phyloP scores from a whole-genome alignment of 768 basidiomycete genomes.

The Lyophyllum shimeji region DNA sequence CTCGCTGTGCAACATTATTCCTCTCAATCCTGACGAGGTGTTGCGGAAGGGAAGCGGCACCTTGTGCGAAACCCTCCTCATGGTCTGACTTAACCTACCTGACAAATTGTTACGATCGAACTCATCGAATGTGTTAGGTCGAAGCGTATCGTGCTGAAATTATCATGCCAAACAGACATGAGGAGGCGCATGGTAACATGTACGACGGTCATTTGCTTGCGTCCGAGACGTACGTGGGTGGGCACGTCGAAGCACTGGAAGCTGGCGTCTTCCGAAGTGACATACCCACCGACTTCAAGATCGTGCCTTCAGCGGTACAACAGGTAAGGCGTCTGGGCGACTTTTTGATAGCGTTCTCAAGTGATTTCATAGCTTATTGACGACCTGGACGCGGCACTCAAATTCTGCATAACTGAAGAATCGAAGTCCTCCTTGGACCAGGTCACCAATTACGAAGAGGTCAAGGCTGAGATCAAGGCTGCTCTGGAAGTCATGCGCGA shows the following conservation, averaged over 20 bases:
- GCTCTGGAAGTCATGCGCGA: conserved; percentile 90
- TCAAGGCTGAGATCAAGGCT: conserved; percentile 74
- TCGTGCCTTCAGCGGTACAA: conserved; percentile 84
- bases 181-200: conserved; percentile 89
- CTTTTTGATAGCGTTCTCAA: not conserved
- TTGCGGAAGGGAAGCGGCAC: conserved; percentile 95
- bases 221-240: conserved; percentile 97
- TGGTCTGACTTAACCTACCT: conserved; percentile 58
- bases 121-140: conserved; percentile 53
- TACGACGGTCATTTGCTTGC: conserved; percentile 96
- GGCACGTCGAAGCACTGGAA: conserved; percentile 97
- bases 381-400: conserved; percentile 89
- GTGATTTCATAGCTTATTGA: conserved; percentile 71
- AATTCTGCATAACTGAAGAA: conserved; percentile 87
- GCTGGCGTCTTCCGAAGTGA: conserved; percentile 98
- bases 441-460: conserved; percentile 94
- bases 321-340: conserved; percentile 46
- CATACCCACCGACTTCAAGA: conserved; percentile 92
- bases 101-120: not conserved
- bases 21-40: conserved; percentile 94
- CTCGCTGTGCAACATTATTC: conserved; percentile 98
- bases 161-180: conserved; percentile 98
- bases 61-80: conserved; percentile 93
- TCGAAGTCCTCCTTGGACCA: conserved; percentile 73
- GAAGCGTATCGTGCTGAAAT: conserved; percentile 91